Conservation (phyloP, 805 yeast species). For the Candida ulmi region DNA sequence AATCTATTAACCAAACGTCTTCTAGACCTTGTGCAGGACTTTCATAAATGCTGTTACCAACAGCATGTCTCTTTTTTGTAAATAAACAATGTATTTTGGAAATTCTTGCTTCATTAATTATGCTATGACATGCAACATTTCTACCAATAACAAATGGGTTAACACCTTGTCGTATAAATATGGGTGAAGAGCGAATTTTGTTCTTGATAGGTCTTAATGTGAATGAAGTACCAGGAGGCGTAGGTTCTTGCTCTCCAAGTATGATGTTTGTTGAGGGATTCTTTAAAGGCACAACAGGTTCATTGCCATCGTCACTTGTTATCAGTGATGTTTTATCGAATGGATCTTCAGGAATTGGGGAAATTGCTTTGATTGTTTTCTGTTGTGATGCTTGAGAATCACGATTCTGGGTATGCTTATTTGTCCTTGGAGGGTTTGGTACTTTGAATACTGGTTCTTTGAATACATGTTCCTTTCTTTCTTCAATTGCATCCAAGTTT, state of each 20-base stretch:
- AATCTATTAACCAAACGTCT: constrained; percentile 76
- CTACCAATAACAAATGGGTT: constrained; percentile 74
- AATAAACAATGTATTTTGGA: constrained; percentile 82
- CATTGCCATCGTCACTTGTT: not conserved
- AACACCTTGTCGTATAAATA: constrained; percentile 61
- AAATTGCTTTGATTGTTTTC: constrained; percentile 1
- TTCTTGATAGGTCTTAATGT: constrained; percentile 47
- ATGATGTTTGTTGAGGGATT: no score
- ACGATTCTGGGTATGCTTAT: not conserved
- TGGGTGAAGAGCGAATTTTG: constrained; percentile 40
- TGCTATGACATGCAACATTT: constrained; percentile 52
- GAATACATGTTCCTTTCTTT: constrained; percentile 10
- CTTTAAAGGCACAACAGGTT: no score
- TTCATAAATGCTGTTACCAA: constrained; percentile 50
- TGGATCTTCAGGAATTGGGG: constrained; percentile 10
- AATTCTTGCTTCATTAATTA: constrained; percentile 65
- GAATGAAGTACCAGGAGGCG: constrained; percentile 59
- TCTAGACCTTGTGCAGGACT: constrained; percentile 71
- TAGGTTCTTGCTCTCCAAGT: no score
- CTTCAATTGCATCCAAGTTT: constrained; percentile 8
- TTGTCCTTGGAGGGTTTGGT: constrained; percentile 12
- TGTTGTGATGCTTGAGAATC: constrained; percentile 5
- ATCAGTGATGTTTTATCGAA: constrained; percentile 20
- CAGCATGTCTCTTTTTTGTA: constrained; percentile 55
- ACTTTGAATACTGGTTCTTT: constrained; percentile 12